Evolutionary conservation across 2,329 filamentous ascomycete species (phyloP), one percentile per base, ranked within the genome.

Genomic region (Exophiala aquamarina): DNA sequence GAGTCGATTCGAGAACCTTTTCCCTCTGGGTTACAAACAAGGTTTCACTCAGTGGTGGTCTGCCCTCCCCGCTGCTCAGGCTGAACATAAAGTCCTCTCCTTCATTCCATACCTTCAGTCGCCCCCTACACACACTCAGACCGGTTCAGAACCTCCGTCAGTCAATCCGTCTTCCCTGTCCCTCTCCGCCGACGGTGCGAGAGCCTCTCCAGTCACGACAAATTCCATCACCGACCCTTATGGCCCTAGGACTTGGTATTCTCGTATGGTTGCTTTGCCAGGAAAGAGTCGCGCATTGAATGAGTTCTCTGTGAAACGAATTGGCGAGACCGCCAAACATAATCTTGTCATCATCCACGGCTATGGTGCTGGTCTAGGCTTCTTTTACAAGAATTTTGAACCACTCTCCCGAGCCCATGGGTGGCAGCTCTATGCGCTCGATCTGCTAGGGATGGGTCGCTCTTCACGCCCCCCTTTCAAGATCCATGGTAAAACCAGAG

Each of bases 301-400:
- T 63, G 93, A 98, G 64, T 93, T 96, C 66, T 90, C 87, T 1
- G 82, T 98, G 2, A 89, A 95, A 70, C 79, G 91, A 40, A 71
- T 89, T 1, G 89, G 83, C 28, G 91, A 96, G 63, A 70, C 84
- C 3, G 80, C 82, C 0, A 85, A 94, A 37, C 85, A 97, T 62
- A 93, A 89, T 34, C 75, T 98, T 13, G 92, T 98, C 35, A 95
- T 98, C 82, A 74, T 98, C 3, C 93, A 98, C 65, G 93, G 93
- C 52, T 98, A 98, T 67, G 93, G 93, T 37, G 93, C 93, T 2
- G 93, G 93, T 1, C 77, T 98, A 1, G 93, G 92, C 17, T 97
- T 98, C 70, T 98, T 95, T 76, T 98, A 96, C 76, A 92, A 93
- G 71, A 98, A 98, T 66, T 95, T 95, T 51, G 93, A 98, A 67